These are phyloP conservation scores for Backusella tarrabulga DNA, from an alignment of 192 early-diverging fungal genomes.

Conservation along the genomic window DNA sequence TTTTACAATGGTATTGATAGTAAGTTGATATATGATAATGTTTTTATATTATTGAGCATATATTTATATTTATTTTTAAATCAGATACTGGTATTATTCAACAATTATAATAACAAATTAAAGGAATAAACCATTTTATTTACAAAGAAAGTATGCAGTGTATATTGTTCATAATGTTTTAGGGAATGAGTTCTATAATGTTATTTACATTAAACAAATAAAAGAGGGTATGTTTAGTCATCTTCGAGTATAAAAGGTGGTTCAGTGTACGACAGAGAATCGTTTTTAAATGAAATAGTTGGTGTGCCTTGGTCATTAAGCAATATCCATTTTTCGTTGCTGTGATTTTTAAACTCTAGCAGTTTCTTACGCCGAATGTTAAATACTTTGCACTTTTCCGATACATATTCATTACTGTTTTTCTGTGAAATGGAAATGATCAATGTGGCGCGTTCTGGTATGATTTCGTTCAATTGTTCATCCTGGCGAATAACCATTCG, in stretches of 20 bases:
- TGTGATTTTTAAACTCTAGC: neutral
- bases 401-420: neutral
- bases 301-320: neutral
- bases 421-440: neutral
- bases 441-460: neutral
- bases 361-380: neutral
- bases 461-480: neutral
- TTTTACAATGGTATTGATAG: conserved; percentile 62
- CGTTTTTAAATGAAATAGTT: neutral
- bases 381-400: neutral
- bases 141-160: neutral
- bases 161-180: neutral
- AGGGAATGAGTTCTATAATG: neutral
- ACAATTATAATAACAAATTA: neutral
- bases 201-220: neutral
- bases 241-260: neutral
- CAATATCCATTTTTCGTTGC: neutral
- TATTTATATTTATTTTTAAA: neutral
- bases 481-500: neutral
- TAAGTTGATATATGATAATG: conserved; percentile 19
- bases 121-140: neutral
- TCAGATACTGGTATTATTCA: neutral
- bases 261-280: neutral
- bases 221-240: neutral
- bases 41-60: neutral